These are phyloP conservation scores for Fusarium sp. DNA, from an alignment of 2,329 filamentous ascomycete species.

Conservation along the genomic window DNA sequence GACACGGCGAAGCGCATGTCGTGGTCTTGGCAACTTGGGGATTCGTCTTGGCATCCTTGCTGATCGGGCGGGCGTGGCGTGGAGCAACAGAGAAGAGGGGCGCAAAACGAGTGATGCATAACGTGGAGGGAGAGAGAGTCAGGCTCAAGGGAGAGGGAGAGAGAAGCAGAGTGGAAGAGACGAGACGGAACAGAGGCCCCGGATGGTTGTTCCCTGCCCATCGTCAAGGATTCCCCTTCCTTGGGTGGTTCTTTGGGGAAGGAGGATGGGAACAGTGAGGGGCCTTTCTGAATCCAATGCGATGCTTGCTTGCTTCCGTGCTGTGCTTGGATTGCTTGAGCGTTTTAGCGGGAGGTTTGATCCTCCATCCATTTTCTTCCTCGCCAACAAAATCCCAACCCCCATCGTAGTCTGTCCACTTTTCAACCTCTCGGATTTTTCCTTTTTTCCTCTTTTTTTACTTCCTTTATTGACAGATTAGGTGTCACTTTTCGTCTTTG, in stretches of 20 bases:
- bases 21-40: conserved; percentile 6
- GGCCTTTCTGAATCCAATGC: background rate
- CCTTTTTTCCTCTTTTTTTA: background rate
- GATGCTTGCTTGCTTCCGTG: background rate
- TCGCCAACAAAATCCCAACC: conserved; percentile 19
- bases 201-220: conserved; percentile 17
- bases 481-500: background rate
- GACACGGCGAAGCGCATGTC: conserved; percentile 9
- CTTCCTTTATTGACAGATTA: background rate
- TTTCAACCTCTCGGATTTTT: conserved; percentile 25
- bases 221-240: conserved; percentile 13
- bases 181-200: conserved; percentile 24
- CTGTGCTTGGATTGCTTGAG: conserved; percentile 1
- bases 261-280: background rate
- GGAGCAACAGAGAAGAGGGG: background rate
- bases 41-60: conserved; percentile 7
- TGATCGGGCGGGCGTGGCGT: conserved; percentile 1
- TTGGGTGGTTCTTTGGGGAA: conserved; percentile 29
- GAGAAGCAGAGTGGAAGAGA: background rate
- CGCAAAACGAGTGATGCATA: background rate
- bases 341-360: conserved; percentile 13
- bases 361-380: background rate
- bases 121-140: conserved; percentile 16
- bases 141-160: conserved; percentile 15
- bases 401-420: conserved; percentile 22